Conservation (phyloP, 2,329 filamentous ascomycete species). For the Venturia pyrina region DNA sequence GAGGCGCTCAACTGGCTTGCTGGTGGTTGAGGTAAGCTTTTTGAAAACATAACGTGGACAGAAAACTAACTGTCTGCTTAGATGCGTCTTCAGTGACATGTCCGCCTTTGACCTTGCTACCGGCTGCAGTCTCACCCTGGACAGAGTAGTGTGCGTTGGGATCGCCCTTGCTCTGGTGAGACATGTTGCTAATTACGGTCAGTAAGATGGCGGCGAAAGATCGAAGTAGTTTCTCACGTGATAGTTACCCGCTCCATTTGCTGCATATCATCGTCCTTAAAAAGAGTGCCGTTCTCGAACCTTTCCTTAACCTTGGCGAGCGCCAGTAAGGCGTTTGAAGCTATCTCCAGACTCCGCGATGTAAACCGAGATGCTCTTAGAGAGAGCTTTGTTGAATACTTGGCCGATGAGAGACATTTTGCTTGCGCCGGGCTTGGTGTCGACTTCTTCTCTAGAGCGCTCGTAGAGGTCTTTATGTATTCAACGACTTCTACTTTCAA, state of each 20-base stretch:
- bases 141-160: conserved; percentile 10
- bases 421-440: conserved; percentile 1
- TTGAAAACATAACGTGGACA: conserved; percentile 1
- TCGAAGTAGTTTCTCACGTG: conserved; percentile 8
- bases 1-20: conserved; percentile 8
- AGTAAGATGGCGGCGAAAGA: conserved; percentile 9
- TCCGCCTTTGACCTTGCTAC: conserved; percentile 9
- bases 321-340: conserved; percentile 7
- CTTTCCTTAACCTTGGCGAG: conserved; percentile 10
- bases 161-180: conserved; percentile 9
- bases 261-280: conserved; percentile 11
- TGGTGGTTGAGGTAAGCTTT: conserved; percentile 7
- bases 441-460: background rate
- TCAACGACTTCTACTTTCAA: conserved; percentile 8
- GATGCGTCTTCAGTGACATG: conserved; percentile 7
- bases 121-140: conserved; percentile 7
- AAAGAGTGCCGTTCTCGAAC: conserved; percentile 9
- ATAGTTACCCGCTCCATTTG: conserved; percentile 7
- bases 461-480: conserved; percentile 3
- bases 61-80: conserved; percentile 10
- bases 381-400: conserved; percentile 7
- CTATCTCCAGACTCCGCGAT: conserved; percentile 8
- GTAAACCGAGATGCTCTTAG: conserved; percentile 7
- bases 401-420: conserved; percentile 9
- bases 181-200: conserved; percentile 7